A percentile compares a stretch with the other conserved stretches of the same genome.
Evolutionary conservation across 2,329 filamentous ascomycete species (phyloP).

Genomic region (Botrytis squamosa): DNA sequence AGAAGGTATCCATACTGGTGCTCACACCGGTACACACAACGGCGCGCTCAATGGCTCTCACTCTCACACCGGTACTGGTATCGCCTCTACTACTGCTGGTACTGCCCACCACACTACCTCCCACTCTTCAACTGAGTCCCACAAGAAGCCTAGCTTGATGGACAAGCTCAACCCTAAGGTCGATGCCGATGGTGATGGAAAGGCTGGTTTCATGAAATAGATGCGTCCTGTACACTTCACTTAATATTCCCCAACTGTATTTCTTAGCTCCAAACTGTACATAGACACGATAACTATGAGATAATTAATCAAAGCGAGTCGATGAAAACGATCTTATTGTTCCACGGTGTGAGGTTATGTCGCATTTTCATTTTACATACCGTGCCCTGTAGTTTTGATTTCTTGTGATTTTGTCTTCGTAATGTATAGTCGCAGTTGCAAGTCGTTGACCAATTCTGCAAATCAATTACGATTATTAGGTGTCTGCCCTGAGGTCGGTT

Average conservation of each 20-base stretch:
- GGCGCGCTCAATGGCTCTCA: background rate
- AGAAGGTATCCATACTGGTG: conserved; percentile 21
- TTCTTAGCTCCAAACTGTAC: background rate
- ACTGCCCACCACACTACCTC: conserved; percentile 15
- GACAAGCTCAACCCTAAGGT: conserved; percentile 55
- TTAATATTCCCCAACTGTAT: background rate
- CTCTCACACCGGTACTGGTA: conserved; percentile 10
- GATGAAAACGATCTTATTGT: background rate
- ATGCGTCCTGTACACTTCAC: background rate
- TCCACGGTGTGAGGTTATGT: background rate
- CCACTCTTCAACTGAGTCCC: conserved; percentile 11
- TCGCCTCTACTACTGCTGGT: background rate
- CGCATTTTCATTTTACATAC: background rate
- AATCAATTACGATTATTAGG: background rate
- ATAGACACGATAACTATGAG: background rate
- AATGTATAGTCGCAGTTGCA: background rate
- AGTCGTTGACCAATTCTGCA: background rate
- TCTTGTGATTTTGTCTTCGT: background rate
- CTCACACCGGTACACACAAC: conserved; percentile 9
- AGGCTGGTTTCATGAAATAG: conserved; percentile 49
- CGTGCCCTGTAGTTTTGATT: background rate
- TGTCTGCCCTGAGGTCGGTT: background rate
- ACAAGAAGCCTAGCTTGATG: conserved; percentile 48
- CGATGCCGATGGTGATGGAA: conserved; percentile 55
- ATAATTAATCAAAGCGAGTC: conserved; percentile 1